Conservation (phyloP, 768 basidiomycete species). For the Kwoniella newhampshirensis region DNA sequence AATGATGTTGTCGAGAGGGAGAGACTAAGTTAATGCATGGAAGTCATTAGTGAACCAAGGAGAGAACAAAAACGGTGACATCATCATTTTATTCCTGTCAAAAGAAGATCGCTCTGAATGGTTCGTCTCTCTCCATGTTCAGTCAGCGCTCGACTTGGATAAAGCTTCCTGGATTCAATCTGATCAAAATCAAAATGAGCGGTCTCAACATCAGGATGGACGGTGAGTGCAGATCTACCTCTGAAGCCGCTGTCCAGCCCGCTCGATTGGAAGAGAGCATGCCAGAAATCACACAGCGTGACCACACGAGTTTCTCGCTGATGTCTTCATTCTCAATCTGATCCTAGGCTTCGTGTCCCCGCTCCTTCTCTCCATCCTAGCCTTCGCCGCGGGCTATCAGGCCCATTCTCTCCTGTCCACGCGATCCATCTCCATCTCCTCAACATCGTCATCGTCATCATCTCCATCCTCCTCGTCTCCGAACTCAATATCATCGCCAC, state of each 20-base stretch:
- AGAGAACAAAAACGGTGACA: constrained; percentile 11
- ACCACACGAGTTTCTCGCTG: too few species aligned
- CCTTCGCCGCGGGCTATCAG: constrained; percentile 43
- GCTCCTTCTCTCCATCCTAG: constrained; percentile 30
- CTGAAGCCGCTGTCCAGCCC: constrained; percentile 3
- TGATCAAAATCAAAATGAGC: constrained; percentile 8
- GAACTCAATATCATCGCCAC: constrained; percentile 5
- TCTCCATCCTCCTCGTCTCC: constrained; percentile 8
- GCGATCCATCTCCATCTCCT: constrained; percentile 9
- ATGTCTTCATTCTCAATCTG: too few species aligned
- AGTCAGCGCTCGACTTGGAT: too few species aligned
- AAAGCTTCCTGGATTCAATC: too few species aligned
- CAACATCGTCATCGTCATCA: constrained; percentile 6
- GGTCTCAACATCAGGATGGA: constrained; percentile 20
- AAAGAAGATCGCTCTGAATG: too few species aligned
- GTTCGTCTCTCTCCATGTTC: too few species aligned
- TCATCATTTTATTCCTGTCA: constrained; percentile 1
- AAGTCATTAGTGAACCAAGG: background rate
- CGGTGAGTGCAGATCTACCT: constrained; percentile 11
- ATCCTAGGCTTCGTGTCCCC: constrained; percentile 30
- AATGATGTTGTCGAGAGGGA: too few species aligned
- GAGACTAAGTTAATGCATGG: too few species aligned
- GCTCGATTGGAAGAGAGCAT: too few species aligned
- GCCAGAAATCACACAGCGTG: too few species aligned
- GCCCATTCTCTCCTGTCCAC: constrained; percentile 23